Conservation (phyloP, 768 basidiomycete genomes). For the Crepidotus variabilis region DNA sequence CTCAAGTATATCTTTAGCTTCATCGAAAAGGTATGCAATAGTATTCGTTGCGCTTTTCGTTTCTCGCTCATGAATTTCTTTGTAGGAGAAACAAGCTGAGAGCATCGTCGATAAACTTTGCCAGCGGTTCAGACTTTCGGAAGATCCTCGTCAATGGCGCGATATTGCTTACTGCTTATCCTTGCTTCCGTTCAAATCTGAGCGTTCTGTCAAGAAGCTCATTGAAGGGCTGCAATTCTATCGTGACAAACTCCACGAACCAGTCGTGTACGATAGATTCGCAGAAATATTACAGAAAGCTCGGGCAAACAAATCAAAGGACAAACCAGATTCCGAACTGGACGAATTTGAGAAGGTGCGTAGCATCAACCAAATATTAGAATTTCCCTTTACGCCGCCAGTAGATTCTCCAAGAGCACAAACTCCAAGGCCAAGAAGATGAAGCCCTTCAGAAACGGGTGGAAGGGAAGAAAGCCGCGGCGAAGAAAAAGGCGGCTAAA, state of each 20-base stretch:
- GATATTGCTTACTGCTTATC: conserved; percentile 97
- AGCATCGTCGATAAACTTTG: conserved; percentile 97
- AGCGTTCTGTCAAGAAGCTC: conserved; percentile 93
- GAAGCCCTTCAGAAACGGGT: conserved; percentile 87
- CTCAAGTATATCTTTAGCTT: conserved; percentile 95
- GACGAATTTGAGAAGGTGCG: conserved; percentile 89
- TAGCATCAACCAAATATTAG: background rate
- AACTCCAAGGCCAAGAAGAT: conserved; percentile 85
- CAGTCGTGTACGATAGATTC: conserved; percentile 75
- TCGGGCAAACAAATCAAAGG: conserved; percentile 85
- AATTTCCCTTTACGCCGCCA: background rate
- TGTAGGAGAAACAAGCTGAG: conserved; percentile 96
- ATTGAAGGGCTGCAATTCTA: conserved; percentile 91
- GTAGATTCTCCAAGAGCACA: conserved; percentile 83
- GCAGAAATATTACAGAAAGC: conserved; percentile 92
- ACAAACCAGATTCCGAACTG: conserved; percentile 89
- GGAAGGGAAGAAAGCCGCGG: conserved; percentile 77
- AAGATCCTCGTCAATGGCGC: conserved; percentile 92
- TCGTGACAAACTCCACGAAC: conserved; percentile 93
- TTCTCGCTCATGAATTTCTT: background rate
- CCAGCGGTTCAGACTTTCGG: conserved; percentile 86
- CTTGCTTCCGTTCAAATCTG: conserved; percentile 93
- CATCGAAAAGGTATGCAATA: conserved; percentile 82
- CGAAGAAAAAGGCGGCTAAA: conserved; percentile 61
- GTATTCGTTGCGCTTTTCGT: background rate